Percentiles rank a stretch among this genome's conserved stretches.
phyloP scores from a whole-genome alignment of 345 rosid species.

The Gossypium bickii region DNA sequence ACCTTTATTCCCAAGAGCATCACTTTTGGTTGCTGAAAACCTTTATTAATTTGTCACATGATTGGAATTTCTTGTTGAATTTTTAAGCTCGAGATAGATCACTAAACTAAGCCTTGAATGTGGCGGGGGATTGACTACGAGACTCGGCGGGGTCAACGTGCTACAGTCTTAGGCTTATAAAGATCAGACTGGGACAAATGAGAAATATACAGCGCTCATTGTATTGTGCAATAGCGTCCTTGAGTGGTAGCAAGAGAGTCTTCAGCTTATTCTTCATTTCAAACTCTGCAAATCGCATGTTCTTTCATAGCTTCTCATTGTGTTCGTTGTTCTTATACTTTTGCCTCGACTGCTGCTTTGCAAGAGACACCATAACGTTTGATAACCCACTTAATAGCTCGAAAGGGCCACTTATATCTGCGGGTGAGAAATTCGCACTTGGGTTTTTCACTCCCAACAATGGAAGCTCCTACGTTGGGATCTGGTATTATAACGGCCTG shows the following conservation, averaged over 20 bases:
- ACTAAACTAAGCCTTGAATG: neutral
- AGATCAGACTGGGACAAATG: too few relatives aligned
- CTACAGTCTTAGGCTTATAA: neutral
- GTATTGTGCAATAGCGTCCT: neutral
- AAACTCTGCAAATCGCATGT: slow-evolving; percentile 2
- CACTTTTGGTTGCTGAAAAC: too few relatives aligned
- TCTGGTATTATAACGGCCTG: slow-evolving; percentile 5
- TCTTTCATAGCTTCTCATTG: neutral
- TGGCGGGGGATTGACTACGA: neutral
- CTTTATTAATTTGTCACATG: neutral
- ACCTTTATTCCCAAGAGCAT: too few relatives aligned
- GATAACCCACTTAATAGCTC: slow-evolving; percentile 1
- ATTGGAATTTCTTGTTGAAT: neutral
- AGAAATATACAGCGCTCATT: neutral
- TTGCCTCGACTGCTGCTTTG: neutral
- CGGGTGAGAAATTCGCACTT: neutral
- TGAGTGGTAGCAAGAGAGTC: neutral
- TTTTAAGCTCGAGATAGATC: neutral
- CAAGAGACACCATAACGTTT: slow-evolving; percentile 6
- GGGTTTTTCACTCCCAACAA: slow-evolving; percentile 17
- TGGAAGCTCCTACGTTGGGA: slow-evolving; percentile 1
- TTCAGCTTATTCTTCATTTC: neutral
- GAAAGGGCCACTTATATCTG: neutral
- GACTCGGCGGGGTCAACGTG: neutral
- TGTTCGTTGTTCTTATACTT: neutral